Evolutionary conservation across 2,329 filamentous ascomycete species (phyloP), one percentile per base, ranked within the genome.

Genomic region (Cordyceps pruinosa): DNA sequence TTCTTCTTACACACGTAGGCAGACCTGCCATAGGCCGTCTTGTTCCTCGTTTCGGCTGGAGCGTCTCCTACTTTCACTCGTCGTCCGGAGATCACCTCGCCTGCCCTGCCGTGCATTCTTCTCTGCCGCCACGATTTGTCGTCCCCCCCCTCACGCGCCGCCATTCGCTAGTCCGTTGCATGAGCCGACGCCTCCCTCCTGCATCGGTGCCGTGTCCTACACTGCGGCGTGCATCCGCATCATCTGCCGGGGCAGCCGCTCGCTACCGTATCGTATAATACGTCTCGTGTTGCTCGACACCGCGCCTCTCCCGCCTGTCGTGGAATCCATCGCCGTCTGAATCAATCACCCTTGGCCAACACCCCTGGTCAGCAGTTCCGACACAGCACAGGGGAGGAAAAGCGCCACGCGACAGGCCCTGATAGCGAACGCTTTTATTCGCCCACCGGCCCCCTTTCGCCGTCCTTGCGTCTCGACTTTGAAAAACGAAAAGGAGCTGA

Each of bases 181-280:
- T 42, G 42, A 42, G 26, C 45, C 35, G 15, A 13, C 34, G 34
- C 25, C 51, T 3, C n/a, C 35, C 28, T 49, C 23, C 21, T 52
- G 37, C 37, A 23, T 35, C 30, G 21, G 26, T 54, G 41, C 19
- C 41, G 51, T 46, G 41, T 54, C 30, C 42, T n/a, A n/a, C n/a
- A n/a, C n/a, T 19, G 23, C 42, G 23, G 23, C 21, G n/a, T 47
- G 52, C 52, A 55, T 48, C 52, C 41, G 52, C 44, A 55, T 23
- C 52, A 47, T 6, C 52, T n/a, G 10, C 7, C 32, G 25, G 6
- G 12, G n/a, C 42, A 39, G 25, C 44, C 42, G 23, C 52, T 47
- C 44, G 32, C 44, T 47, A n/a, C 34, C n/a, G 28, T 21, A 13
- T 48, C 35, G 52, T 47, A 55, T 45, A 26, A 26, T 41, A 39